Conservation (phyloP, 805 yeast species). For the Kodamaea neixiangensis region DNA sequence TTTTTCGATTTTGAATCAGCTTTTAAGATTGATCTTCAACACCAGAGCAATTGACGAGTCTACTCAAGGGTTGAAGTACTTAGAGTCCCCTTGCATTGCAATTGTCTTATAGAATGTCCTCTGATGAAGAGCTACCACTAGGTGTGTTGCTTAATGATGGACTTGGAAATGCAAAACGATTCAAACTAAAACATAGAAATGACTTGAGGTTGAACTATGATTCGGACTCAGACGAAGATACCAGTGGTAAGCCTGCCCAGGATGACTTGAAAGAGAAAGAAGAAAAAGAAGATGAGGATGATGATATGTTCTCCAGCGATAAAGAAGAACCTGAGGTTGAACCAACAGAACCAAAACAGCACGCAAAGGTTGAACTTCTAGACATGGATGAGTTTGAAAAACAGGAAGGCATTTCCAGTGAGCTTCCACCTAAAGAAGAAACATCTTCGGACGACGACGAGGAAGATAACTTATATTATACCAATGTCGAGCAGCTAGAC, state of each 20-base stretch:
- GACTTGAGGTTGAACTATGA: conserved; percentile 23
- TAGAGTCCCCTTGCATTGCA: neutral
- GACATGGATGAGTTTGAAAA: conserved; percentile 40
- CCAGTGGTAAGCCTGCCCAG: neutral
- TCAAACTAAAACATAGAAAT: conserved; percentile 18
- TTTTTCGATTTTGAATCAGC: neutral
- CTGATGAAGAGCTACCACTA: conserved; percentile 2
- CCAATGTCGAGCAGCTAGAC: conserved; percentile 26
- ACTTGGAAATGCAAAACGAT: conserved; percentile 13
- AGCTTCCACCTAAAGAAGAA: conserved; percentile 28
- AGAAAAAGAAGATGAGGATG: conserved; percentile 39
- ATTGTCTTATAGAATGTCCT: conserved; percentile 6
- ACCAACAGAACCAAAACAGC: conserved; percentile 13
- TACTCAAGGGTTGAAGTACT: too few relatives aligned
- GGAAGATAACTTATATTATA: conserved; percentile 20
- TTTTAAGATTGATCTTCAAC: too few relatives aligned
- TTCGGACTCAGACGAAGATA: conserved; percentile 24
- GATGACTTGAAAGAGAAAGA: conserved; percentile 8
- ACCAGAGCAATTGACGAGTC: too few relatives aligned
- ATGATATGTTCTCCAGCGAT: conserved; percentile 47
- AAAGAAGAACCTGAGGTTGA: conserved; percentile 32
- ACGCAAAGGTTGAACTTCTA: conserved; percentile 18
- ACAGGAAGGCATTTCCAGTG: conserved; percentile 19
- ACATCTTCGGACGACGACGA: conserved; percentile 12
- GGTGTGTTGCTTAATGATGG: conserved; percentile 12